Base-by-base conservation (phyloP, 202 grass and related monocot genomes). In the Schoenoplectus tabernaemontani region DNA sequence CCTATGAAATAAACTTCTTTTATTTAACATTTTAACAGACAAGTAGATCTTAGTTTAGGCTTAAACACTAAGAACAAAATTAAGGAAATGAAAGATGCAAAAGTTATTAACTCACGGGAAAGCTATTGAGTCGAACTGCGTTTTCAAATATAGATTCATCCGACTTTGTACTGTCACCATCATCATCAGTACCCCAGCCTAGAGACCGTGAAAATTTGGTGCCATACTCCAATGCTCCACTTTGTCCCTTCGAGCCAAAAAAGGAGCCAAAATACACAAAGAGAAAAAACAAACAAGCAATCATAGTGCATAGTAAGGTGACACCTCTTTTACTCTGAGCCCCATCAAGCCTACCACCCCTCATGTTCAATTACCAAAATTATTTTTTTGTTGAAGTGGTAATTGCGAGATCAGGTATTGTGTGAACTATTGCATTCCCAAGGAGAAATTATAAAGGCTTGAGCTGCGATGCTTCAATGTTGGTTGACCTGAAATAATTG, bases 81-180 rank as follows among this genome's bases (percentile, higher is more conserved):
- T 42, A 17, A 28, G 34, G 56, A 60, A 61, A 44, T 7, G n/a
- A 59, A 78, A 44, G 68, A 44, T 34, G 9, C 16, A 44, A 61
- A 17, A 42, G 48, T 54, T 54, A 38, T 33, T 57, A 81, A 89
- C 93, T 90, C 64, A 97, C 95, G 76, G 89, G 91, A 78, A 94
- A 97, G 78, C 79, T 93, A 84, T 94, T 97, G 19, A 75, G 81
- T 64, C 89, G 83, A 61, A 88, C 13, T 83, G 85, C 83, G 68
- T 89, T 82, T 11, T 76, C 87, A 76, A 92, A 98, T 81, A 98
- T 91, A 11, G 89, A 92, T 78, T 98, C 96, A 20, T 95, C 91
- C 1, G 78, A 83, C 80, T 78, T 88, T 5, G 84, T 82, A 7
- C 83, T 66, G 0, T 86, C 89, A 0, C 83, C 83, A 57, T 90